A percentile compares a stretch with the other conserved stretches of the same genome.
Conservation (phyloP, 2,329 filamentous ascomycete species). For the Gaeumannomyces tritici region DNA sequence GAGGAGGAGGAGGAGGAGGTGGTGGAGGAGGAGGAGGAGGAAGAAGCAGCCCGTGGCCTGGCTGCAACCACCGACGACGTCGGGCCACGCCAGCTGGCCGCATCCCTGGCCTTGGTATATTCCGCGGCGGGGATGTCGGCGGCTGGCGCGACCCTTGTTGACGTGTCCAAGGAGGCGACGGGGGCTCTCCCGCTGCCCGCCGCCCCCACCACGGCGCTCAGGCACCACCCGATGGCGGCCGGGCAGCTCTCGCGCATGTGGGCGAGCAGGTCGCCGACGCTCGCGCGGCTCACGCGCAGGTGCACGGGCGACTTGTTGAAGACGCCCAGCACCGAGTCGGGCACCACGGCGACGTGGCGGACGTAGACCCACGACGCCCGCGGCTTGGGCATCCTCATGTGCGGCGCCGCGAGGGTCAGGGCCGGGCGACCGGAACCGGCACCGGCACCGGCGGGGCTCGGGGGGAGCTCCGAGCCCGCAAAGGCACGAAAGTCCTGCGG, state of each 20-base stretch:
- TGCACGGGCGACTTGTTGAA: slow-evolving; percentile 9
- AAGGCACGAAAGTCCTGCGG: slow-evolving; percentile 21
- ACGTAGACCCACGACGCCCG: slow-evolving; percentile 13
- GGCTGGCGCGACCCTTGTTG: not conserved
- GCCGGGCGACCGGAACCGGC: not conserved
- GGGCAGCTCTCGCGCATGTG: not conserved
- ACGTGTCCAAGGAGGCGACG: no score
- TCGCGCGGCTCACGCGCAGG: slow-evolving; percentile 4
- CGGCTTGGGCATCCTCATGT: slow-evolving; percentile 12
- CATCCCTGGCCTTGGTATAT: not conserved
- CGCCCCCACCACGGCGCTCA: not conserved
- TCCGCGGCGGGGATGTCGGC: not conserved
- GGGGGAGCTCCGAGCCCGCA: slow-evolving; percentile 14
- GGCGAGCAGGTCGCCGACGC: not conserved
- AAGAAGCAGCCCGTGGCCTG: not conserved
- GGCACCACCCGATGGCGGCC: not conserved
- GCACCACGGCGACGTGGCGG: slow-evolving; percentile 10
- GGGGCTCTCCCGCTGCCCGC: no score
- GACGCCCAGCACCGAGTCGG: slow-evolving; percentile 8
- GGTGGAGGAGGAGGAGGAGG: not conserved
- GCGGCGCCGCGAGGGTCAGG: slow-evolving; percentile 16
- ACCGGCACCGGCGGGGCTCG: no score
- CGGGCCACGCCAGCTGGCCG: not conserved
- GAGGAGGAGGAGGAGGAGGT: not conserved
- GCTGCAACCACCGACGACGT: not conserved